These are phyloP conservation scores for Amanita rubescens DNA, from an alignment of 768 basidiomycete genomes.

Conservation along the genomic window DNA sequence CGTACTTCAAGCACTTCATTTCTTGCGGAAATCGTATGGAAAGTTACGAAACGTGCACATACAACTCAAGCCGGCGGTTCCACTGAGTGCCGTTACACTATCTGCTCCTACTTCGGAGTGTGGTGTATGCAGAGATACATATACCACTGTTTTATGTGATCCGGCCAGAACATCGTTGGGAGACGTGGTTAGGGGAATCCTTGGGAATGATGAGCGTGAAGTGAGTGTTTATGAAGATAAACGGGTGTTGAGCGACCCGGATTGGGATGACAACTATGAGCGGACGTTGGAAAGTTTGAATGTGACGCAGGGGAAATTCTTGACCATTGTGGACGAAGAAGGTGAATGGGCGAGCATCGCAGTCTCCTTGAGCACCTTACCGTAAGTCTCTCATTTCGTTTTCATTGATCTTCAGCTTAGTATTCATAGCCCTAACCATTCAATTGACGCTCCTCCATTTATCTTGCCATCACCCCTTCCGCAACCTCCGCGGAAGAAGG, in stretches of 20 bases:
- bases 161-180: conserved; percentile 59
- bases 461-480: conserved; percentile 65
- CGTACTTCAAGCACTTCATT: conserved; percentile 84
- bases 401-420: background rate
- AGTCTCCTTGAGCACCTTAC: conserved; percentile 58
- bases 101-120: conserved; percentile 70
- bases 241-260: conserved; percentile 83
- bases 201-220: conserved; percentile 52
- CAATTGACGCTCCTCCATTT: conserved; percentile 41
- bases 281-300: conserved; percentile 77
- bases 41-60: conserved; percentile 68
- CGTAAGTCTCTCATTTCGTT: conserved; percentile 45
- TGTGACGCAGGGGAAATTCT: conserved; percentile 76
- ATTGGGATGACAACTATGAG: conserved; percentile 85
- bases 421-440: conserved; percentile 45
- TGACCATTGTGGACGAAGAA: conserved; percentile 87
- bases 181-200: conserved; percentile 61
- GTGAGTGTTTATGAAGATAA: conserved; percentile 85
- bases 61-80: conserved; percentile 71
- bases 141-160: conserved; percentile 69
- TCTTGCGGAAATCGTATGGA: conserved; percentile 60
- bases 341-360: conserved; percentile 65
- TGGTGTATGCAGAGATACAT: conserved; percentile 82
- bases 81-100: conserved; percentile 63
- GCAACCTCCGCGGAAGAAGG: conserved; percentile 34